Evolutionary conservation across 2,329 filamentous ascomycete genomes (phyloP).

Genomic region (Calonectria pteridis): DNA sequence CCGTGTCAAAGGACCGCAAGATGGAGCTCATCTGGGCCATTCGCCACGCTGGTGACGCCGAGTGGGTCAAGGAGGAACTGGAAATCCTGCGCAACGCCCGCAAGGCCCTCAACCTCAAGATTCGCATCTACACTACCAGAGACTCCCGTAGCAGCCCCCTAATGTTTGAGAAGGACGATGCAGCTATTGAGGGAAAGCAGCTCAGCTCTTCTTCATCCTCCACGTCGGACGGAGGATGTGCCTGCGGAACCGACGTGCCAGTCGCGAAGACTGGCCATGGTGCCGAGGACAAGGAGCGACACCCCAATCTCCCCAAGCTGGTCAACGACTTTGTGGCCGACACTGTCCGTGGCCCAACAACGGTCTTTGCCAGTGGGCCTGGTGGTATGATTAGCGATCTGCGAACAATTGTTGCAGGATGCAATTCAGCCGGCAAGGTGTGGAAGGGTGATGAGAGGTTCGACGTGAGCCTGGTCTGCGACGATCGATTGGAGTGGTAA

Average conservation of each 20-base stretch:
- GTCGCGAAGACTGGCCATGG: constrained; percentile 47
- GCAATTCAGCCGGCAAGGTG: constrained; percentile 65
- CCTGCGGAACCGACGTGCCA: constrained; percentile 46
- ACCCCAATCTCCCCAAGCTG: constrained; percentile 61
- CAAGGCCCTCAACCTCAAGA: constrained; percentile 57
- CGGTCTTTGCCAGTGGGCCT: constrained; percentile 72
- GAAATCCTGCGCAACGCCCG: constrained; percentile 56
- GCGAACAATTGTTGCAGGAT: constrained; percentile 63
- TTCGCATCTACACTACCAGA: constrained; percentile 72
- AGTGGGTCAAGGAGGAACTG: constrained; percentile 71
- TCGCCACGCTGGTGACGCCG: constrained; percentile 64
- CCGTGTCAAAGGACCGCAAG: constrained; percentile 61
- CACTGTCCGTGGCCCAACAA: constrained; percentile 62
- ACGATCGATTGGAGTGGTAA: constrained; percentile 70
- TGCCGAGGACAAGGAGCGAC: constrained; percentile 47
- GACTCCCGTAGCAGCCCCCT: constrained; percentile 49
- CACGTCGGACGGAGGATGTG: constrained; percentile 37
- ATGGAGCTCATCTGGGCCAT: constrained; percentile 77
- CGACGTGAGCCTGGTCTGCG: constrained; percentile 69
- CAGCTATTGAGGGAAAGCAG: constrained; percentile 25
- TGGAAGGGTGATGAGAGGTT: constrained; percentile 69
- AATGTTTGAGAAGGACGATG: constrained; percentile 38
- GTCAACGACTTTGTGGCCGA: constrained; percentile 62
- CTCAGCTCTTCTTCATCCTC: constrained; percentile 44
- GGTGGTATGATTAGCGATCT: constrained; percentile 71